phyloP scores from a whole-genome alignment of 345 rosid genomes.

The Eucalyptus pumila region DNA sequence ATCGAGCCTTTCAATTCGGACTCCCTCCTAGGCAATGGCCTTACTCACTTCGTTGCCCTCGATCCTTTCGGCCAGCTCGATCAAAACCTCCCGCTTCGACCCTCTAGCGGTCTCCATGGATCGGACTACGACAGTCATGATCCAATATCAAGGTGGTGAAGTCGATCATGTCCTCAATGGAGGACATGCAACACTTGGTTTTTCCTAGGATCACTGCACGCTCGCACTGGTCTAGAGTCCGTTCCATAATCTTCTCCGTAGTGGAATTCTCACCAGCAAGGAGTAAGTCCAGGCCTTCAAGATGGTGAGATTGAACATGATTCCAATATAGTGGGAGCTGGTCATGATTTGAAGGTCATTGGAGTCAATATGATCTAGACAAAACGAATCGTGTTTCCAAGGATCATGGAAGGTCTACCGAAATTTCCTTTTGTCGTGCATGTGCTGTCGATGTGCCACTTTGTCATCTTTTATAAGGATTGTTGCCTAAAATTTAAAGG shows the following conservation, averaged over 20 bases:
- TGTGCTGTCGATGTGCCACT: accelerated
- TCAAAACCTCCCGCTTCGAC: not conserved
- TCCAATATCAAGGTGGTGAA: constrained; percentile 3
- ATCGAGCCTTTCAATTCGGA: not conserved
- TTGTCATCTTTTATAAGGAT: not conserved
- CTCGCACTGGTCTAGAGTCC: not conserved
- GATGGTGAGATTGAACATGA: not conserved
- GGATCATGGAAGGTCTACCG: not conserved
- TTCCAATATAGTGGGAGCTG: not conserved
- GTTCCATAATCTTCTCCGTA: not conserved
- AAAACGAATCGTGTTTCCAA: not conserved
- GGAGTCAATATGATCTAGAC: not conserved
- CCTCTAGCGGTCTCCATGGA: not conserved
- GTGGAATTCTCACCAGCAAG: not conserved
- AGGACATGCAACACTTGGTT: constrained; percentile 22
- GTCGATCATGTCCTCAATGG: constrained; percentile 33
- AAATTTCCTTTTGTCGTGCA: not conserved
- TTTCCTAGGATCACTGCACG: not conserved
- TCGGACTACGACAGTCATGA: not conserved
- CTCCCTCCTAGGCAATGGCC: not conserved
- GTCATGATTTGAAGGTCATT: not conserved
- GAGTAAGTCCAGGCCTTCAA: not conserved
- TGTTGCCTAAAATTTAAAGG: not conserved
- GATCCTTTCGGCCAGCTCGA: not conserved
- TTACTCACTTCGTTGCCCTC: not conserved